Evolutionary conservation across 805 yeast species (phyloP), one percentile per base, ranked within the genome.

Genomic region (Nakazawaea wickerhamii): DNA sequence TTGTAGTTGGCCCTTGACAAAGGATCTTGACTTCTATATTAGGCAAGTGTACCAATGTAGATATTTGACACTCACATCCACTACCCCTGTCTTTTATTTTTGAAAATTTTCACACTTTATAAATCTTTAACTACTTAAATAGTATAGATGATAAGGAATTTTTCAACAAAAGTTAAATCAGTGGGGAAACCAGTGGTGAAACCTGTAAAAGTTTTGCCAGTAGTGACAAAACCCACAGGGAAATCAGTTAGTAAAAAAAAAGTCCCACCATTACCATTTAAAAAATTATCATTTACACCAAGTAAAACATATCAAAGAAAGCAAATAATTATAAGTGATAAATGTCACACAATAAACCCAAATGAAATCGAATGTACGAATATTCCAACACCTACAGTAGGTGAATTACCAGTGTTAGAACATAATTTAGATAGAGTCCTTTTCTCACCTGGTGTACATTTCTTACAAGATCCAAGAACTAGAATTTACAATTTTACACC

Each of bases 401-500:
- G 20, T 23, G 26, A 53, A 42, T 41, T 81, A 40, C 90, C 96
- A 0, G 55, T 50, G 14, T 61, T 91, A 30, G 73, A 79, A 8
- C 88, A 84, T 52, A 74, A 73, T 38, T 68, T 93, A 15, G 82
- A 84, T 28, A 64, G 84, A 32, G 89, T 84, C 0, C 61, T 91
- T 10, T 86, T 84, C 57, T 79, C 83, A 23, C 96, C 96, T 58
- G 95, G 74, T 0, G 81, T 86, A 2, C 95, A 89, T 51, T 81
- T 74, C 46, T 59, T 85, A 25, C 79, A 77, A 54, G 96, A 90
- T 60, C 81, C 89, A 15, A 68, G 96, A 46, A 77, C 95, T 0
- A 69, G 80, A 36, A 80, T 79, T 2, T 80, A 70, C 59, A 86
- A 88, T 57, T 89, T 84, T 57, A 64, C 78, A 7, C 78, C 81